A percentile compares a stretch with the other conserved stretches of the same genome.
phyloP scores from a whole-genome alignment of 192 early-diverging fungal genomes.

The Backusella liffmaniae region DNA sequence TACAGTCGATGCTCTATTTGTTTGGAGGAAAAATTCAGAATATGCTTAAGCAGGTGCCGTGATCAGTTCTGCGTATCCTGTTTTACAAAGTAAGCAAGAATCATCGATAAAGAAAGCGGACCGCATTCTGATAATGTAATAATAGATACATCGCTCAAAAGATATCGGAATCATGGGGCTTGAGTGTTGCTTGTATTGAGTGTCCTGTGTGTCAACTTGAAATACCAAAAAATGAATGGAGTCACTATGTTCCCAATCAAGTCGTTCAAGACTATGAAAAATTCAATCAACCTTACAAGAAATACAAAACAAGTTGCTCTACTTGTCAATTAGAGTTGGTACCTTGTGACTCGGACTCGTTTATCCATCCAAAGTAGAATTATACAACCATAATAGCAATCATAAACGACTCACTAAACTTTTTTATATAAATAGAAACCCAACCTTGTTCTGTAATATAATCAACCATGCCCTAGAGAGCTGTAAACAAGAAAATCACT shows the following conservation, averaged over 20 bases:
- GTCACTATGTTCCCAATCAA: slow-evolving; percentile 46
- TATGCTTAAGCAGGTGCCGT: slow-evolving; percentile 51
- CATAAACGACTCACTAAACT: background rate
- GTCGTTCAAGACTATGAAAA: slow-evolving; percentile 45
- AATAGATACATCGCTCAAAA: slow-evolving; percentile 49
- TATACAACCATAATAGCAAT: background rate
- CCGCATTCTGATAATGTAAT: background rate
- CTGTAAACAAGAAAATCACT: background rate
- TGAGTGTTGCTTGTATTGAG: slow-evolving; percentile 50
- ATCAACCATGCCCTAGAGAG: background rate
- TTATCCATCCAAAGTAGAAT: background rate
- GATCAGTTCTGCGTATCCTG: slow-evolving; percentile 57
- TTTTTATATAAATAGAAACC: background rate
- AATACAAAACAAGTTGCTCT: slow-evolving; percentile 46
- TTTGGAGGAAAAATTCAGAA: slow-evolving; percentile 51
- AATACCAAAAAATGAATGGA: slow-evolving; percentile 52
- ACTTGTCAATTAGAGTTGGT: slow-evolving; percentile 46
- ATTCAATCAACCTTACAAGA: slow-evolving; percentile 53
- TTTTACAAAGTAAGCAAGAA: slow-evolving; percentile 1
- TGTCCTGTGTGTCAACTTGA: slow-evolving; percentile 55
- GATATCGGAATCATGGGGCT: slow-evolving; percentile 55
- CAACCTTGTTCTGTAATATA: background rate
- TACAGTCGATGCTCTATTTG: slow-evolving; percentile 56
- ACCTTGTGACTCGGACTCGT: slow-evolving; percentile 23
- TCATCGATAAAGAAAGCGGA: background rate